Base-by-base conservation (phyloP, 2,329 filamentous ascomycete species). In the Coniella lustricola region DNA sequence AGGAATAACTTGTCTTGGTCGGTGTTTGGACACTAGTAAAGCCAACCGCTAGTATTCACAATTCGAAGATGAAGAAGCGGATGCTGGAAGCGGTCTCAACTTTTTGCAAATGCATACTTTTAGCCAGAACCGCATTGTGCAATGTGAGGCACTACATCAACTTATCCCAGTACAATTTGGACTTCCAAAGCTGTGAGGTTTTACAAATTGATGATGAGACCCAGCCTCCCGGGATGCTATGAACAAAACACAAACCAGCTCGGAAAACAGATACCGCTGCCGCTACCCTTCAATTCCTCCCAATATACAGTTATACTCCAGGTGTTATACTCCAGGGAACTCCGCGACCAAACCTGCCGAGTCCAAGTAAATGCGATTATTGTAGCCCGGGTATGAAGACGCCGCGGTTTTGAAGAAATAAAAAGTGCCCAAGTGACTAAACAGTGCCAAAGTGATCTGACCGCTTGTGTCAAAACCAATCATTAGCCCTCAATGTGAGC, bases 401-500 rank as follows among this genome's bases (percentile, higher is more conserved):
- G 54, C 45, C 49, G 46, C 34, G 34, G 38, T 37, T 38, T 41
- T 29, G 25, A 34, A 53, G 41, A 50, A 44, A 33, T 46, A 25
- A 43, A 48, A 48, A 33, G 32, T 22, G n/a, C 35, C 17, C 35
- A 9, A 22, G 25, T 35, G 44, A 42, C 33, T 49, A 47, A 44
- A 35, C 44, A 48, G 40, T 54, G 49, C 52, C 46, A 42, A 35
- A 39, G 44, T 33, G 17, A 39, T 41, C 48, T 44, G 32, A 20
- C 36, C 38, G 25, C 42, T 25, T 16, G 16, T 17, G n/a, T 44
- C 10, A 16, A 31, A 33, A 31, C 14, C 13, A 20, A 16, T 35
- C 29, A 61, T 72, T 56, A 93, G 35, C 86, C 87, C 66, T 95
- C 89, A 55, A 93, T 88, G 56, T 94, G 83, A 41, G 84, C 78